Percentiles rank a stretch among this genome's conserved stretches.
These are phyloP conservation scores for Aspergillus heteromorphus DNA, from an alignment of 495 filamentous ascomycete genomes.

Conservation along the genomic window DNA sequence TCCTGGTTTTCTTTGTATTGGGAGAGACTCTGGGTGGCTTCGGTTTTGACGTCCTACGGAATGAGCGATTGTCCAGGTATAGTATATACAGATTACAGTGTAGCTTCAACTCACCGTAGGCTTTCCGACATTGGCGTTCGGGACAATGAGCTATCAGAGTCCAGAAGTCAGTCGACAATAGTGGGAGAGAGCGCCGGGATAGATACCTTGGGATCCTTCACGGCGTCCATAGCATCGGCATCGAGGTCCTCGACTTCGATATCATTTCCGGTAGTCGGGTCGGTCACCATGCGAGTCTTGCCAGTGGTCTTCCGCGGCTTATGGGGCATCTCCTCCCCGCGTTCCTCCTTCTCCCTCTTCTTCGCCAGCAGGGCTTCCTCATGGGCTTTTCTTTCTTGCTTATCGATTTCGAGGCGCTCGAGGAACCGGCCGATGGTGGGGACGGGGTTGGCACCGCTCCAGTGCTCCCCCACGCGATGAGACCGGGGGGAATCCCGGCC, in stretches of 20 bases:
- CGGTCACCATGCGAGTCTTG: constrained; percentile 66
- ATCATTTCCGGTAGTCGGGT: constrained; percentile 79
- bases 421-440: constrained; percentile 86
- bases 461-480: constrained; percentile 37
- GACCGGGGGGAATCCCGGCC: constrained; percentile 19
- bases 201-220: constrained; percentile 60
- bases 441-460: constrained; percentile 59
- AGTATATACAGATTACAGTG: background rate
- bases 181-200: background rate
- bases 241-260: constrained; percentile 84
- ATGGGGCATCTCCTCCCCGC: constrained; percentile 35
- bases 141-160: constrained; percentile 62
- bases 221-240: constrained; percentile 60
- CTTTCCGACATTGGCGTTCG: constrained; percentile 81
- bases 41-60: constrained; percentile 52
- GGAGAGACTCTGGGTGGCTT: constrained; percentile 53
- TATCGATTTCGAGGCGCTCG: constrained; percentile 68
- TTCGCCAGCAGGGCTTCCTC: constrained; percentile 52
- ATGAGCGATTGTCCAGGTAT: constrained; percentile 16
- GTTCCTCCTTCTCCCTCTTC: constrained; percentile 35
- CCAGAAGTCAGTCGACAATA: background rate
- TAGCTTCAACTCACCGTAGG: constrained; percentile 48
- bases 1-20: constrained; percentile 85
- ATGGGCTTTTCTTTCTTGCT: constrained; percentile 64
- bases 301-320: constrained; percentile 40